A percentile compares a stretch with the other conserved stretches of the same genome.
phyloP scores from a whole-genome alignment of 495 filamentous ascomycete species.

The Cercophora sp. region DNA sequence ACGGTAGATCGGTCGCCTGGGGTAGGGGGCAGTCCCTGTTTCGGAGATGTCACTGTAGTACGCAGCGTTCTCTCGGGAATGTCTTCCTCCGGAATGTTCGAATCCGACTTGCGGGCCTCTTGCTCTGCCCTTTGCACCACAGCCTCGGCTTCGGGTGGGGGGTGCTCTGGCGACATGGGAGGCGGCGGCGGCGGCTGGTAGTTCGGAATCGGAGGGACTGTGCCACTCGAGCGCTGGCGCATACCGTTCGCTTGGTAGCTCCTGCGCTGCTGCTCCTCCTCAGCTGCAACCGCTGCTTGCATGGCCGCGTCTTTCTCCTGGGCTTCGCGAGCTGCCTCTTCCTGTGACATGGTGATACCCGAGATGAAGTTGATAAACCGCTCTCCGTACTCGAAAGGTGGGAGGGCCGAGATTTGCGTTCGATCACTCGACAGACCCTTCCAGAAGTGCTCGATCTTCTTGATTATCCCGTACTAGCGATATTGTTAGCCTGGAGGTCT shows the following conservation, averaged over 20 bases:
- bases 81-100: conserved; percentile 46
- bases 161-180: conserved; percentile 41
- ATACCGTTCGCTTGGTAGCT: conserved; percentile 26
- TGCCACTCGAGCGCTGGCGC: conserved; percentile 21
- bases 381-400: conserved; percentile 86
- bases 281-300: conserved; percentile 35
- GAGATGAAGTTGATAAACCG: conserved; percentile 92
- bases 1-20: conserved; percentile 52
- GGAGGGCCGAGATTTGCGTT: conserved; percentile 87
- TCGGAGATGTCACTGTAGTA: conserved; percentile 43
- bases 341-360: conserved; percentile 80
- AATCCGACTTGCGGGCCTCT: conserved; percentile 31
- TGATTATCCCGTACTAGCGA: conserved; percentile 74
- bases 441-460: conserved; percentile 87
- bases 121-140: conserved; percentile 30
- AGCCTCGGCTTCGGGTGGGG: conserved; percentile 37
- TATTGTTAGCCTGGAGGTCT: conserved; percentile 29
- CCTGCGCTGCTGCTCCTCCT: conserved; percentile 24
- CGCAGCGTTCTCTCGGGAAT: conserved; percentile 41
- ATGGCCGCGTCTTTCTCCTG: conserved; percentile 45
- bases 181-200: conserved; percentile 42
- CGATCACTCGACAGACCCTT: conserved; percentile 82
- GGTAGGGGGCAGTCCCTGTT: conserved; percentile 49
- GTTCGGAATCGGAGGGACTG: conserved; percentile 38
- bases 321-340: conserved; percentile 67